Base-by-base conservation (phyloP, 345 rosid species). In the Dipteronia sinensis region DNA sequence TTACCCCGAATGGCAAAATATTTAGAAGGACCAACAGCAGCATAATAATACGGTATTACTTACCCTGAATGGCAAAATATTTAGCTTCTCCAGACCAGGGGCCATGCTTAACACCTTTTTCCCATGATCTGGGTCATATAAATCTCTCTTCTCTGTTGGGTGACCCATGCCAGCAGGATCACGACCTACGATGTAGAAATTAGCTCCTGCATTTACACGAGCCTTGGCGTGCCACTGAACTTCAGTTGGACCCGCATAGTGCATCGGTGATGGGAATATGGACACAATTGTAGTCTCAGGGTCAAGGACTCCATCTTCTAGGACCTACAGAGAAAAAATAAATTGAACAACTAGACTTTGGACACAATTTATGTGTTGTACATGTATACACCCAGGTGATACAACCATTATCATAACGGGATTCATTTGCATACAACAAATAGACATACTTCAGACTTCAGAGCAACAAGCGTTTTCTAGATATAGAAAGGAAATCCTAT, bases 191-290 rank as follows among this genome's bases (percentile, higher is more conserved):
- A 96, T 94, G 75, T 96, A 96, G 84, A 96, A 96, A 76, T 96
- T 94, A 71, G 98, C 98, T 65, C 99, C 99, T 0, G 99, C 99
- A 76, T 96, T 94, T 77, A 94, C 86, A 78, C 98, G 86, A 72
- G 93, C 98, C 87, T 96, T 96, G 77, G 99, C 99, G 76, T 96
- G 99, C 99, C 99, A 94, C 49, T 96, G 98, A 51, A 94, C 99
- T 89, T 96, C 99, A 0, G 99, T 96, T 75, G 99, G 99, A 83
- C 99, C 98, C 13, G 98, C 98, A 81, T 96, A 94, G 80, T 91
- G 98, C 99, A 96, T 92, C 1, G 98, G 99, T 40, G 99, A 96
- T 4, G 98, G 98, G 78, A 96, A 96, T 76, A 94, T 94, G n/a
- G 98, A 82, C 49, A 96, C 98, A 16, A 96, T 89, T 7, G 99